Base-by-base conservation (phyloP, 2,329 filamentous ascomycete species). In the Drechslera avenae region DNA sequence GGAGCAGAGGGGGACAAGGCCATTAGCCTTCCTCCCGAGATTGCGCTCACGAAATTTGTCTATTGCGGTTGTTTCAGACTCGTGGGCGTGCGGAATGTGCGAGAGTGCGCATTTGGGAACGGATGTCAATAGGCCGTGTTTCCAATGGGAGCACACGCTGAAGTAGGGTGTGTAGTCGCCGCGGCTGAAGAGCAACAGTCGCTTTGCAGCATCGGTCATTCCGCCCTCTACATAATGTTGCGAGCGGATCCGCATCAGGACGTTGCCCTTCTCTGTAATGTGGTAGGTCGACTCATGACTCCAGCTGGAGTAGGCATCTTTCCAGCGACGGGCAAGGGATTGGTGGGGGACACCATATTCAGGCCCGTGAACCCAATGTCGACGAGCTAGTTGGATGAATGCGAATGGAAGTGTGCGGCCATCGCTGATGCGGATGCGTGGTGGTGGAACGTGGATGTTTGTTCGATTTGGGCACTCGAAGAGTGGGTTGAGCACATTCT, bases 91-190 rank as follows among this genome's bases (percentile, higher is more conserved):
- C 0, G 83, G 83, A 28, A 86, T 79, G 56, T 86, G 84, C 9
- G 71, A 73, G 9, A 86, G 71, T 3, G 83, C 83, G 63, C 84
- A 87, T 70, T 86, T 86, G 59, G 82, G 83, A 28, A 82, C 72
- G 13, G 79, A 76, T 75, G 84, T 85, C 13, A 87, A 72, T 30
- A 83, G 75, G 14, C 84, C 84, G 54, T 86, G 81, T 14, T 79
- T 76, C 84, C 84, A 87, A 65, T 87, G 84, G 1, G 81, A 77
- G 58, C 84, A 87, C 1, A 79, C 81, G 9, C 81, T 84, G 69
- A 86, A 86, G 64, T 82, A 86, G 0, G 84, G 84, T 45, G 75
- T 79, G 68, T 84, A 86, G 60, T 86, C 83, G 43, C 83, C 80
- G 50, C 81, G 78, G 23, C 78, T 82, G 69, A 83, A 86, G 2